phyloP scores from a whole-genome alignment of 495 filamentous ascomycete genomes.

The Lasiosphaeria hispida region DNA sequence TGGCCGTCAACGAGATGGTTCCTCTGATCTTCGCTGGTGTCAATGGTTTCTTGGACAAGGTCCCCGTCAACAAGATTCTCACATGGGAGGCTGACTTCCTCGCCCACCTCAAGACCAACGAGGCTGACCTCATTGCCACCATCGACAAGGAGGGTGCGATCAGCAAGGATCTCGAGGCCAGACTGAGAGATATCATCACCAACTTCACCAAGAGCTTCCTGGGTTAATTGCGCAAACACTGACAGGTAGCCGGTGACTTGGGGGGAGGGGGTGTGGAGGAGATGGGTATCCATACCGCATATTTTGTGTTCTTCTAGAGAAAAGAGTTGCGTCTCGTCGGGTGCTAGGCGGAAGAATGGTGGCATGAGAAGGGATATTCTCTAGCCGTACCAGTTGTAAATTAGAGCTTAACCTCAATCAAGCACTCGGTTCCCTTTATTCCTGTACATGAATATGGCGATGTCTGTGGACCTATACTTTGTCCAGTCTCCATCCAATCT shows the following conservation, averaged over 20 bases:
- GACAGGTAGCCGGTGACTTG: slow-evolving; percentile 25
- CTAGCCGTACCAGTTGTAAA: slow-evolving; percentile 47
- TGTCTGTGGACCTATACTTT: neutral
- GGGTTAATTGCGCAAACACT: slow-evolving; percentile 40
- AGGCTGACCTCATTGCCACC: slow-evolving; percentile 75
- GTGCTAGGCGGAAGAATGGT: slow-evolving; percentile 41
- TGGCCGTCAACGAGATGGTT: slow-evolving; percentile 99
- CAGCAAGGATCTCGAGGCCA: slow-evolving; percentile 89
- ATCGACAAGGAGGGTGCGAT: slow-evolving; percentile 96
- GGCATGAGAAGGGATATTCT: slow-evolving; percentile 39
- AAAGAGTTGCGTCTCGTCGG: slow-evolving; percentile 36
- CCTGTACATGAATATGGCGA: slow-evolving; percentile 11
- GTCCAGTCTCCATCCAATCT: too few species aligned
- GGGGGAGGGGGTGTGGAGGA: slow-evolving; percentile 26
- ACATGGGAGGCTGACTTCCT: slow-evolving; percentile 93
- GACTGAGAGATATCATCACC: slow-evolving; percentile 73
- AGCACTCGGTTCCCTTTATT: slow-evolving; percentile 54
- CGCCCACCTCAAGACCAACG: slow-evolving; percentile 82
- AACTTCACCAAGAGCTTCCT: slow-evolving; percentile 93
- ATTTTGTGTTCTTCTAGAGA: slow-evolving; percentile 47
- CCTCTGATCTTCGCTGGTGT: slow-evolving; percentile 99
- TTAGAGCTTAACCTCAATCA: slow-evolving; percentile 44
- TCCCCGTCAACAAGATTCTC: slow-evolving; percentile 85
- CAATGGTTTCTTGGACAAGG: slow-evolving; percentile 85
- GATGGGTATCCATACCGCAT: slow-evolving; percentile 51